Evolutionary conservation across 2,329 filamentous ascomycete genomes (phyloP).

Genomic region (Neopestalotiopsis clavispora): DNA sequence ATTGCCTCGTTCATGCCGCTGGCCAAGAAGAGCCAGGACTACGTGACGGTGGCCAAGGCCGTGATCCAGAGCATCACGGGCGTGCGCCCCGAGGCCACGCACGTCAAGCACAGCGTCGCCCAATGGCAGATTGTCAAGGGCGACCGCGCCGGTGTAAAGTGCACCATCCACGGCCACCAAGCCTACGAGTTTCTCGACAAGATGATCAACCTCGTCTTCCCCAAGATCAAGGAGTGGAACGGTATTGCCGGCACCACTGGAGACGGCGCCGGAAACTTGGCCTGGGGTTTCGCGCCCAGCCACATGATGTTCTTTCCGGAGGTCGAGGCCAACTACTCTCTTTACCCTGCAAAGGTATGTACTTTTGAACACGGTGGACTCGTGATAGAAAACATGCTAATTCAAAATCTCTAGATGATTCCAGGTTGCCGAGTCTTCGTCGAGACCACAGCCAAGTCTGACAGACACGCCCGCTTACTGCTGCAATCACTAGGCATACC

Average conservation of each 20-base stretch:
- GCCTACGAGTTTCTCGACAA: constrained; percentile 93
- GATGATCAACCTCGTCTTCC: constrained; percentile 86
- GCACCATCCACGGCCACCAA: constrained; percentile 75
- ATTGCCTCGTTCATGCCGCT: constrained; percentile 77
- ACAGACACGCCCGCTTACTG: constrained; percentile 82
- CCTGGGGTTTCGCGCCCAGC: constrained; percentile 77
- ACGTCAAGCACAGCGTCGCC: constrained; percentile 71
- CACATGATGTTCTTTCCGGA: constrained; percentile 88
- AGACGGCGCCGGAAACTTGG: constrained; percentile 86
- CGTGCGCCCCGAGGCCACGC: constrained; percentile 72
- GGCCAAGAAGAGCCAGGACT: constrained; percentile 72
- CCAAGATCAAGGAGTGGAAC: constrained; percentile 94
- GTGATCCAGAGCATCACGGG: constrained; percentile 86
- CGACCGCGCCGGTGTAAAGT: constrained; percentile 76
- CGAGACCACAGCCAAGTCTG: constrained; percentile 82
- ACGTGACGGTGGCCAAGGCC: constrained; percentile 83
- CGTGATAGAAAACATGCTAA: not conserved
- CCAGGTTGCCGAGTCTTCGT: constrained; percentile 84
- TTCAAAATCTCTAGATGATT: constrained; percentile 68
- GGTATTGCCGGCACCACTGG: constrained; percentile 72
- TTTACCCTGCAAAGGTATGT: constrained; percentile 20
- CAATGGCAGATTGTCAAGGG: constrained; percentile 77
- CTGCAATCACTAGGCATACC: constrained; percentile 76
- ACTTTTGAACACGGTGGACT: not conserved
- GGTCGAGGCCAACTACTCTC: constrained; percentile 92